phyloP scores from a whole-genome alignment of 2,329 filamentous ascomycete genomes.

The Clathrospora elynae region DNA sequence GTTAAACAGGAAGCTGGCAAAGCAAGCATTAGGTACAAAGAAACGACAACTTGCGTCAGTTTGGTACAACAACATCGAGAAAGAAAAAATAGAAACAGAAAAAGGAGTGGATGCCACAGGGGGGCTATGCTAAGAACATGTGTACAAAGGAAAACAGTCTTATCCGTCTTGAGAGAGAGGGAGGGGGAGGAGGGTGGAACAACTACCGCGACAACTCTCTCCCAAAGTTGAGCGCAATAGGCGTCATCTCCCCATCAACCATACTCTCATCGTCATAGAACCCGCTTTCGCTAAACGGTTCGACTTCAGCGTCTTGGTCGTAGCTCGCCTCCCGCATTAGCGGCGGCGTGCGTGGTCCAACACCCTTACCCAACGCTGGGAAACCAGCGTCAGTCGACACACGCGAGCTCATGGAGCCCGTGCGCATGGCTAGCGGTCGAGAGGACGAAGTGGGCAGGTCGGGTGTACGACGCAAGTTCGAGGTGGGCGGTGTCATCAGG shows the following conservation, averaged over 20 bases:
- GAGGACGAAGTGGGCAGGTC: conserved; percentile 47
- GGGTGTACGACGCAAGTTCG: conserved; percentile 68
- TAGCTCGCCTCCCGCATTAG: conserved; percentile 62
- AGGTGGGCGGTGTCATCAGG: conserved; percentile 86
- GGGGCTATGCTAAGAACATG: neutral
- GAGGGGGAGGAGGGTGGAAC: no score
- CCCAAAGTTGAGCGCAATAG: conserved; percentile 43
- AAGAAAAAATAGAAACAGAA: conserved; percentile 1
- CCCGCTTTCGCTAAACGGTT: conserved; percentile 53
- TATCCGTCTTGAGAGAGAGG: neutral
- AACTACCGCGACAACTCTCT: conserved; percentile 28
- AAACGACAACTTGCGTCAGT: no score
- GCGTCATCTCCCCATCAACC: conserved; percentile 48
- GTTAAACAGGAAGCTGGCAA: neutral
- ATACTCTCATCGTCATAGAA: conserved; percentile 59
- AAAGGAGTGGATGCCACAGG: conserved; percentile 6
- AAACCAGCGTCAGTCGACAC: conserved; percentile 39
- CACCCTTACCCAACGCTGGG: conserved; percentile 38
- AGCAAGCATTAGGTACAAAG: conserved; percentile 27
- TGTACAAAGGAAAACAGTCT: conserved; percentile 14
- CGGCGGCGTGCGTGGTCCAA: conserved; percentile 57
- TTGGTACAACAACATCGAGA: no score
- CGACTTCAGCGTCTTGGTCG: conserved; percentile 63
- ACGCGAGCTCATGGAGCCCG: conserved; percentile 38
- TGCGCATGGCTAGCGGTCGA: conserved; percentile 34